Conservation (phyloP, 345 rosid genomes). For the Eucalyptus fibrosa region DNA sequence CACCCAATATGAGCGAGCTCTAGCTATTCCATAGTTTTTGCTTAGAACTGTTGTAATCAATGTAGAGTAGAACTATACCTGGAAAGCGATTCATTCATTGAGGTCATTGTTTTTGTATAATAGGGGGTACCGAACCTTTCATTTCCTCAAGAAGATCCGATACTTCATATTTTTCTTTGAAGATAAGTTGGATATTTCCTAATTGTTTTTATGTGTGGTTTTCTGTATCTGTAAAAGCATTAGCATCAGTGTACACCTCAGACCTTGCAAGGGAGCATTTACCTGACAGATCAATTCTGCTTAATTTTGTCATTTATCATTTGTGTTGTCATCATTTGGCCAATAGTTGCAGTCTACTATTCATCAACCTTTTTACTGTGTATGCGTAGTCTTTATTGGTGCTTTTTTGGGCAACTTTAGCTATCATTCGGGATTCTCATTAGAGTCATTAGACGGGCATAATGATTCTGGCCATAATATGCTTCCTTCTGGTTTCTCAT, state of each 20-base stretch:
- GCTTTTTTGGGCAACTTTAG: neutral
- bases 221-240: neutral
- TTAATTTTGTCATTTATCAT: neutral
- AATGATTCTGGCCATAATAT: neutral
- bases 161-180: neutral
- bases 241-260: neutral
- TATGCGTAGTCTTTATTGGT: neutral
- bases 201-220: neutral
- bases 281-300: neutral
- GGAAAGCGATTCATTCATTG: neutral
- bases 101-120: neutral
- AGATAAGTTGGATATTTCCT: neutral
- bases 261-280: neutral
- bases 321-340: neutral
- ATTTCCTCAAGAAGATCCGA: neutral
- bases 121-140: neutral
- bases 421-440: neutral
- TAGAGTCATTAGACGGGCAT: neutral
- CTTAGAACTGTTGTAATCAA: neutral
- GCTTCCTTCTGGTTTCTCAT: neutral
- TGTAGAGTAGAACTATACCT: neutral
- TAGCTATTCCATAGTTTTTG: neutral
- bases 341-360: neutral
- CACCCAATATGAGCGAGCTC: neutral
- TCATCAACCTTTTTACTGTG: neutral